These are phyloP conservation scores for Penstemon newberryi DNA, from an alignment of 257 asterid species.

Conservation along the genomic window DNA sequence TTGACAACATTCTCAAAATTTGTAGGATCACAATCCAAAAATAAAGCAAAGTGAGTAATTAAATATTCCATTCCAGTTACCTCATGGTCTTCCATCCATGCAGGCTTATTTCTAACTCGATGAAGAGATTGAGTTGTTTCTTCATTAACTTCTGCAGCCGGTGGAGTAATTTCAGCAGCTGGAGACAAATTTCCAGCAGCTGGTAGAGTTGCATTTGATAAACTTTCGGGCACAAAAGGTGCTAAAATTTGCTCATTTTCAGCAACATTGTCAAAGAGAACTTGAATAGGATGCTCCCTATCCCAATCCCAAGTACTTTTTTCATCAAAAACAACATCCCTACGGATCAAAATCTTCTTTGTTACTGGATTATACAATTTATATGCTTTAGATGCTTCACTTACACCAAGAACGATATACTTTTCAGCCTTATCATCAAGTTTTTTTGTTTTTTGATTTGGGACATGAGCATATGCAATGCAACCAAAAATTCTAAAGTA, in stretches of 20 bases:
- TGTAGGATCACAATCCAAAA: slow-evolving; percentile 13
- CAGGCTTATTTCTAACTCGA: background rate
- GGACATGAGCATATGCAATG: slow-evolving; percentile 11
- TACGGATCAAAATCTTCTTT: slow-evolving; percentile 11
- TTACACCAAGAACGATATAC: slow-evolving; percentile 16
- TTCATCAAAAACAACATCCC: slow-evolving; percentile 15
- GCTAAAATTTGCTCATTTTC: background rate
- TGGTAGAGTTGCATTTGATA: too few species aligned
- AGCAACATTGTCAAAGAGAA: background rate
- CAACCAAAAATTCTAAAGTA: background rate
- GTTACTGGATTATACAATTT: slow-evolving; percentile 7
- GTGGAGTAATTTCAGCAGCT: too few species aligned
- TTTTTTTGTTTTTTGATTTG: slow-evolving; percentile 2
- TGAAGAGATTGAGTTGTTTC: background rate
- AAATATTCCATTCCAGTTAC: background rate
- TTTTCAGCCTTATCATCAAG: slow-evolving; percentile 14
- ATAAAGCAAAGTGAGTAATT: background rate
- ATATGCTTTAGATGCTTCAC: slow-evolving; percentile 16
- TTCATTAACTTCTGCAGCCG: background rate
- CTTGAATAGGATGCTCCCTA: background rate
- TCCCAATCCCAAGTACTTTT: background rate
- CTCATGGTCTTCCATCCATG: slow-evolving; percentile 4
- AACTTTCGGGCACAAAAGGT: background rate
- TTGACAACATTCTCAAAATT: background rate
- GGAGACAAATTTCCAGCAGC: too few species aligned